Base-by-base conservation (phyloP, 192 early-diverging fungal genomes). In the Polychytrium aggregatum region DNA sequence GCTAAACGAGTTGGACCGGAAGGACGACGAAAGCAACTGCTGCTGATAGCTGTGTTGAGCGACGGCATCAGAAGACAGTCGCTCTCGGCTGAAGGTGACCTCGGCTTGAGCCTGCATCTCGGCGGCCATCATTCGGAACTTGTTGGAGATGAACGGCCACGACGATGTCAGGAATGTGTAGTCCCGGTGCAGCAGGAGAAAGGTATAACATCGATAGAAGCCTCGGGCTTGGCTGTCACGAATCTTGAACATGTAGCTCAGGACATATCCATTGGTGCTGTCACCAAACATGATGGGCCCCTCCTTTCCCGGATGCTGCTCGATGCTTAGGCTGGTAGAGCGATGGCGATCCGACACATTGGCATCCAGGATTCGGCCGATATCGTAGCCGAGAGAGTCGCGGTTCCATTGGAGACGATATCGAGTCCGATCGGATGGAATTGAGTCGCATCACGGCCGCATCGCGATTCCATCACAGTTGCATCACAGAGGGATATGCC, bases 221-320 rank as follows among this genome's bases (percentile, higher is more conserved):
- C 81, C 81, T 37, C 81, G 60, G 29, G 81, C 80, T 49, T 82
- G 79, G 48, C 60, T 70, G 56, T 82, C 81, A 14, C 65, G 61
- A 38, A 82, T 56, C 42, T 76, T 82, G 60, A 82, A 82, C 67
- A 82, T 80, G 53, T 82, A 82, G 22, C 68, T 72, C 50, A 82
- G 67, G n/a, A 78, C 76, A 65, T 79, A 79, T 20, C 79, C 81
- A 47, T 76, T 74, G 30, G 67, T 57, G 20, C 80, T 74, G 48
- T 82, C 79, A 22, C 81, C 81, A 78, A 82, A 82, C 48, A 82
- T 62, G 9, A 82, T 73, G 1, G 81, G 68, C 0, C 81, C 81
- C 44, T 82, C 81, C 35, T 70, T 56, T 13, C 80, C 77, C 30
- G 72, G 77, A 41, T 72, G 78, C 14, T 78, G 78, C 33, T 82